Evolutionary conservation across 257 asterid species (phyloP), one percentile per base, ranked within the genome.

Genomic region (Anisodus tanguticus): DNA sequence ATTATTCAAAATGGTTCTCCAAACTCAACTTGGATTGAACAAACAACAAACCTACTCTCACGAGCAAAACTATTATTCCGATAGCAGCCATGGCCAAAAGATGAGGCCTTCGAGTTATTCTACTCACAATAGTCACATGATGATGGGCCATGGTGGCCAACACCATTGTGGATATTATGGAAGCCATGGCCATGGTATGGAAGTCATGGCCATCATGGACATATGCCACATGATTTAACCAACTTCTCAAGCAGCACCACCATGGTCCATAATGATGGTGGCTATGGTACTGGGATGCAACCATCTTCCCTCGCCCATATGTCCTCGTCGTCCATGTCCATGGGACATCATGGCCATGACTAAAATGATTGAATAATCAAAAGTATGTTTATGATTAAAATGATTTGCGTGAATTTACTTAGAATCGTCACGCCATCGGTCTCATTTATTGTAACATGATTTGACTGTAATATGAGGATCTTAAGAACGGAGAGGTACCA

Each of bases 231-330:
- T 72, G 80, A 47, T 2, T 47, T 41, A 47, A 10, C 80, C 58
- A 72, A 47, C 16, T 47, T 45, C 8, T 10, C 59, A 72, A 72
- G 80, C 4, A 72, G n/a, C 80, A 19, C 59, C 16, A 17, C 39
- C 47, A 58, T 43, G 69, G 71, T n/a, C 58, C 76, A 58, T 12
- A 41, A n/a, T 60, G 84, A 57, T 55, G 81, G 74, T 45, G 26
- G 39, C 17, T 55, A 71, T 62, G 83, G 83, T 13, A 77, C 67
- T 72, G 55, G 80, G 0, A 72, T 47, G 59, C 57, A 47, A 12
- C 80, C 47, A 72, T 72, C 80, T 9, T 70, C 79, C 35, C 79
- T 43, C 0, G 80, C 80, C 41, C 59, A 72, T 47, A 72, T 72
- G 80, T 72, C 80, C 11, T 19, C 59, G 80, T 72, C 80, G n/a